Percentiles rank a stretch among this genome's conserved stretches.
These are phyloP conservation scores for Cladorrhinum sp. DNA, from an alignment of 2,329 filamentous ascomycete species.

Conservation along the genomic window DNA sequence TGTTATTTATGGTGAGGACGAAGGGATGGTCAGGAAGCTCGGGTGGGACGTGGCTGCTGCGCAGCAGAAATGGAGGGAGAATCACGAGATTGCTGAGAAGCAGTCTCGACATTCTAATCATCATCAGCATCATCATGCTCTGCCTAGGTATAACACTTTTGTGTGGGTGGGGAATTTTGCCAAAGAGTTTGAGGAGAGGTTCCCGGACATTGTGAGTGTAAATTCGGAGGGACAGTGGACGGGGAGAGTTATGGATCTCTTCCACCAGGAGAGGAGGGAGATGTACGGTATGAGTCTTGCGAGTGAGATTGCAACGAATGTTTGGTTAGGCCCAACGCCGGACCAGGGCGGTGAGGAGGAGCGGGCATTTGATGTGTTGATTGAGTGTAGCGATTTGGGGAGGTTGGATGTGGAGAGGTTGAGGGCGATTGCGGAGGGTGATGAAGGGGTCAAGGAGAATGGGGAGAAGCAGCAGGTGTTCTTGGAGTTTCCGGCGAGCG, in stretches of 20 bases:
- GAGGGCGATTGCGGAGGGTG: conserved; percentile 57
- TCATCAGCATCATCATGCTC: conserved; percentile 43
- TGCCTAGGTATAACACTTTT: conserved; percentile 81
- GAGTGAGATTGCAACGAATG: conserved; percentile 83
- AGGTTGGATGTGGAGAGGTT: conserved; percentile 69
- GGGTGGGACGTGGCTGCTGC: conserved; percentile 69
- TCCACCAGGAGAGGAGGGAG: conserved; percentile 81
- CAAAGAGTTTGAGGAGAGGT: conserved; percentile 63
- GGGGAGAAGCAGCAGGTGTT: conserved; percentile 36
- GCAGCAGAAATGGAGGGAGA: conserved; percentile 70
- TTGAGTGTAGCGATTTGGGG: conserved; percentile 86
- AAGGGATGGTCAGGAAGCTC: conserved; percentile 58
- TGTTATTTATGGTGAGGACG: conserved; percentile 80
- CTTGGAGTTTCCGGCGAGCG: conserved; percentile 87
- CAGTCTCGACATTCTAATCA: not conserved
- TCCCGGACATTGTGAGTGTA: conserved; percentile 70
- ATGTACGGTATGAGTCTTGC: conserved; percentile 93
- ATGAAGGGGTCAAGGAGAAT: conserved; percentile 34
- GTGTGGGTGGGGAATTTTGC: conserved; percentile 62
- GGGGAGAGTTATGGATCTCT: conserved; percentile 80
- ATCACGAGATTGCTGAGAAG: conserved; percentile 46
- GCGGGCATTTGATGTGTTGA: conserved; percentile 72
- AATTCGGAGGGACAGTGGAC: conserved; percentile 70
- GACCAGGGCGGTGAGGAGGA: conserved; percentile 61
- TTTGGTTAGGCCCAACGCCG: conserved; percentile 86